These are phyloP conservation scores for Saturnispora quitensis DNA, from an alignment of 805 yeast genomes.

Conservation along the genomic window DNA sequence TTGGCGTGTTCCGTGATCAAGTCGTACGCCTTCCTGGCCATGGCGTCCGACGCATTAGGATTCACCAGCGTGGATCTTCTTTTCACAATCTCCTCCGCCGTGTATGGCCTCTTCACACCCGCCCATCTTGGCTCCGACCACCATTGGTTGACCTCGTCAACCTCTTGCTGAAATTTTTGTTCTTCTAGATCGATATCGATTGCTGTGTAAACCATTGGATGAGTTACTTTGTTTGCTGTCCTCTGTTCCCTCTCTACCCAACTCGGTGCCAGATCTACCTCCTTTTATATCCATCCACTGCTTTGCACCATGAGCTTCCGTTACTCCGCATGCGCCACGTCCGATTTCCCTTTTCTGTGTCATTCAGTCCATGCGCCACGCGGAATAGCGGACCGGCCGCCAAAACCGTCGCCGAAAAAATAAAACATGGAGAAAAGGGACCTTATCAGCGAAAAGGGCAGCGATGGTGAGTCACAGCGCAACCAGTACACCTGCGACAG, in stretches of 20 bases:
- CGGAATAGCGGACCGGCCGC: not conserved
- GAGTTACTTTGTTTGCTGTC: not conserved
- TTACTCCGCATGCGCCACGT: slow-evolving; percentile 9
- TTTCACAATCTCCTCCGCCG: slow-evolving; percentile 80
- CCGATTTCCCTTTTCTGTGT: not conserved
- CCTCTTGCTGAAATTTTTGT: slow-evolving; percentile 53
- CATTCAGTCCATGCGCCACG: not conserved
- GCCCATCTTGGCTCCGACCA: slow-evolving; percentile 92
- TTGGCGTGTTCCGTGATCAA: slow-evolving; percentile 63
- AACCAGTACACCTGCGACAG: not conserved
- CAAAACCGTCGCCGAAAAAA: not conserved
- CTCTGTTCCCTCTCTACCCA: not conserved
- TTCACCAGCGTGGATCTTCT: slow-evolving; percentile 76
- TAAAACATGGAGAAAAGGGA: not conserved
- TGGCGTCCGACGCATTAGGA: slow-evolving; percentile 66
- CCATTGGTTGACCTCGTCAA: slow-evolving; percentile 73
- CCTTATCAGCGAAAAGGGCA: not conserved
- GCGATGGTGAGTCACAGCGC: not conserved
- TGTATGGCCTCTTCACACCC: slow-evolving; percentile 77
- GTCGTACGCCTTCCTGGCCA: slow-evolving; percentile 74
- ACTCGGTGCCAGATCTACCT: not conserved
- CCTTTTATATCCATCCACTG: not conserved
- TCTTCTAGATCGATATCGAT: slow-evolving; percentile 58
- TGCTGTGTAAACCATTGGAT: slow-evolving; percentile 41
- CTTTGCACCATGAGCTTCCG: slow-evolving; percentile 7